A percentile compares a stretch with the other conserved stretches of the same genome.
Evolutionary conservation across 176 grass and related monocot genomes (phyloP).

Genomic region (Musa troglodytarum): DNA sequence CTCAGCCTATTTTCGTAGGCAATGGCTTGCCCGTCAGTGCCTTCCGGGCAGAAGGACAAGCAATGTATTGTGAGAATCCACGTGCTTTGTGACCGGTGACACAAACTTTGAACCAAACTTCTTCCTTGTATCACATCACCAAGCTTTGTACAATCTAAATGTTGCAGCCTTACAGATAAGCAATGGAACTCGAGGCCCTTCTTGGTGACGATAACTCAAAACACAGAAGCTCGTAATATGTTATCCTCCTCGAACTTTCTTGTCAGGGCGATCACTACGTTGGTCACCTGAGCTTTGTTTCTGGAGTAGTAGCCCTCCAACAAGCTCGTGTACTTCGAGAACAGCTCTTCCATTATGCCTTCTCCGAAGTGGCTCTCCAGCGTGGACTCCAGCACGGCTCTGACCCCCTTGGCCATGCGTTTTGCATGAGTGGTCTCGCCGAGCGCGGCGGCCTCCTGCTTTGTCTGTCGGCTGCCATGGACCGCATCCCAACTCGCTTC

Average conservation of each 20-base stretch:
- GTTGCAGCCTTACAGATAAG: no score
- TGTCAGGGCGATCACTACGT: conserved; percentile 38
- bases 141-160: no score
- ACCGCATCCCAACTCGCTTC: conserved; percentile 28
- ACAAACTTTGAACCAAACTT: no score
- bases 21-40: no score
- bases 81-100: no score
- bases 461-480: neutral
- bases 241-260: conserved; percentile 5
- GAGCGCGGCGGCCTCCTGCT: neutral
- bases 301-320: conserved; percentile 32
- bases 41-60: no score
- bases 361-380: conserved; percentile 35
- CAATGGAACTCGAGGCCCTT: no score
- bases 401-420: conserved; percentile 11
- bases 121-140: no score
- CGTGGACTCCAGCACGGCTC: conserved; percentile 40
- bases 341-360: conserved; percentile 34
- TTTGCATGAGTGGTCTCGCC: neutral
- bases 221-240: no score
- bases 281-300: conserved; percentile 33
- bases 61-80: no score
- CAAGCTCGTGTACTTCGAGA: conserved; percentile 25
- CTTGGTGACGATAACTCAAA: no score
- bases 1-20: no score